Base-by-base conservation (phyloP, 805 yeast genomes). In the Candida manassasensis region DNA sequence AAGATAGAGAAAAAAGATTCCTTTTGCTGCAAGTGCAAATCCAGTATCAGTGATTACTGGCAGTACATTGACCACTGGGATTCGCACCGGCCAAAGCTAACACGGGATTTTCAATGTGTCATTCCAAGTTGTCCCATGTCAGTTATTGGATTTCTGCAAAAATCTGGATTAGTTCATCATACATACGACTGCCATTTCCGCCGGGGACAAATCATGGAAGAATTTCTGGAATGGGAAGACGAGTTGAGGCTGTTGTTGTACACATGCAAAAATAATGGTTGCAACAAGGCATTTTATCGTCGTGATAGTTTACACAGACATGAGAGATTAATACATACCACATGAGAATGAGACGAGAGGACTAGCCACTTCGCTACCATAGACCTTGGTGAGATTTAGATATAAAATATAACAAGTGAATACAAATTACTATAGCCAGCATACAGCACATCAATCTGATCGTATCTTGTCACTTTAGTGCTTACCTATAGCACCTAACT, bases 281-380 rank as follows among this genome's bases (percentile, higher is more conserved):
- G 84, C 44, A 67, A 63, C 7, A 73, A 71, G 41, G 48, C 45
- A 6, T 77, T 77, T 46, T 67, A 68, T 41, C 56, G 83, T 33
- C 67, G 65, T 35, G 83, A 78, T 49, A 71, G 81, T 1, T 60
- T 69, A 37, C 65, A 61, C 28, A 62, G 83, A 43, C 84, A 78
- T 45, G 61, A 61, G 19, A 64, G 65, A 33, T 57, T 76, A 39
- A 79, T 74, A 10, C 81, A 77, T 47, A 24, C 7, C 27, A 67
- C 22, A 24, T 6, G 9, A 24, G 12, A 6, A 24, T 34, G 9
- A 24, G 12, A 24, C 9, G 27, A 24, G 12, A 24, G 27, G 12
- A 24, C n/a, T n/a, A n/a, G n/a, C n/a, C n/a, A n/a, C n/a, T n/a
- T n/a, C n/a, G n/a, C n/a, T n/a, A n/a, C n/a, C n/a, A n/a, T n/a